Evolutionary conservation across 2,329 filamentous ascomycete species (phyloP).

Genomic region (Colletotrichum endophyticum): DNA sequence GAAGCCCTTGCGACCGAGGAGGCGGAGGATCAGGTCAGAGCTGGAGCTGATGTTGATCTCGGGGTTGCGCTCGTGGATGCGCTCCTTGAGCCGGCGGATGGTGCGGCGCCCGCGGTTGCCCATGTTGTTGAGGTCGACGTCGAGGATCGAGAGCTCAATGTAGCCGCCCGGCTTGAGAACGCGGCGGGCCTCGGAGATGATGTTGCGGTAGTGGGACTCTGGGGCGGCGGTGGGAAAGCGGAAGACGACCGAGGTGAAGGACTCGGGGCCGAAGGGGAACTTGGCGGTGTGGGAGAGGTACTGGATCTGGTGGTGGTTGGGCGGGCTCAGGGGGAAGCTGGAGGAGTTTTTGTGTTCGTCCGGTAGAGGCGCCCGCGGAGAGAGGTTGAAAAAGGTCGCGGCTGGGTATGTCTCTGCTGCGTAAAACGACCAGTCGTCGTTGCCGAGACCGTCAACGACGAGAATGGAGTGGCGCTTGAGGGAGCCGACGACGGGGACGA

Average conservation of each 20-base stretch:
- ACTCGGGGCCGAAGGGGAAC: constrained; percentile 78
- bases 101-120: constrained; percentile 72
- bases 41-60: constrained; percentile 65
- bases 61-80: constrained; percentile 65
- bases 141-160: constrained; percentile 79
- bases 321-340: constrained; percentile 60
- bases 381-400: constrained; percentile 79
- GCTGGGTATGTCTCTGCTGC: constrained; percentile 80
- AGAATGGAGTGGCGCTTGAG: constrained; percentile 69
- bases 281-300: constrained; percentile 66
- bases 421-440: constrained; percentile 88
- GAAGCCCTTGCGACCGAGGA: constrained; percentile 74
- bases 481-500: constrained; percentile 56
- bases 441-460: constrained; percentile 84
- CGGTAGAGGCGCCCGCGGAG: constrained; percentile 58
- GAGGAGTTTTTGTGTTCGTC: constrained; percentile 46
- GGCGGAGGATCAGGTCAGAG: constrained; percentile 65
- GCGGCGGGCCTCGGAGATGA: constrained; percentile 76
- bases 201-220: constrained; percentile 71
- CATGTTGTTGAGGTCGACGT: constrained; percentile 84
- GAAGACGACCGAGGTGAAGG: constrained; percentile 77
- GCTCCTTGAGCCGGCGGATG: constrained; percentile 74
- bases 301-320: constrained; percentile 78
- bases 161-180: constrained; percentile 80
- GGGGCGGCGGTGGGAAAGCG: constrained; percentile 76